Evolutionary conservation across 768 basidiomycete genomes (phyloP).

Genomic region (Steccherinum ochraceum): DNA sequence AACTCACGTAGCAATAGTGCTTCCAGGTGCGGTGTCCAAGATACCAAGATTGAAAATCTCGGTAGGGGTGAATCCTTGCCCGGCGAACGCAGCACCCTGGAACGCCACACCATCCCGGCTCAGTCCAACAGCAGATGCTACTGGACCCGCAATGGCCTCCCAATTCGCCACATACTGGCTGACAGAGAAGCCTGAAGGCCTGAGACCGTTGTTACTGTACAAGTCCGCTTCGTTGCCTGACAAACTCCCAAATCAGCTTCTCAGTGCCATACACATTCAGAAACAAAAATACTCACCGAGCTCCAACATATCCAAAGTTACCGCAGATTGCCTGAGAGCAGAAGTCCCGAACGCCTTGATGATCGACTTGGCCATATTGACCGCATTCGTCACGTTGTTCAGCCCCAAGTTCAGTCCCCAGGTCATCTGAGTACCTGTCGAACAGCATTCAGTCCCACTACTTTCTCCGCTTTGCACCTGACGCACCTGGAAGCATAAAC

Average conservation of each 20-base stretch:
- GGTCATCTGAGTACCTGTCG: constrained; percentile 49
- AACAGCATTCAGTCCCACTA: too few relatives aligned
- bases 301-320: constrained; percentile 25
- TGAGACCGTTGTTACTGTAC: constrained; percentile 24
- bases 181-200: constrained; percentile 21
- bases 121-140: constrained; percentile 17
- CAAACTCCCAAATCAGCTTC: neutral
- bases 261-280: too few relatives aligned
- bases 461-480: too few relatives aligned
- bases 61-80: constrained; percentile 50
- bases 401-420: constrained; percentile 66
- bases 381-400: constrained; percentile 23
- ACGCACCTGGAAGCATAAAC: constrained; percentile 43
- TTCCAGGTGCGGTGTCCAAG: constrained; percentile 39
- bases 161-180: constrained; percentile 24
- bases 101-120: constrained; percentile 13
- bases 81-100: constrained; percentile 21
- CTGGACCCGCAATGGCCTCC: constrained; percentile 18
- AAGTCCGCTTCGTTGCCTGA: constrained; percentile 29
- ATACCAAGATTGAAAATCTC: constrained; percentile 48
- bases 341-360: constrained; percentile 21
- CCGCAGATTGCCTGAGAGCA: constrained; percentile 18
- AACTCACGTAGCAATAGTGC: constrained; percentile 47
- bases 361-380: constrained; percentile 25
- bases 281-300: constrained; percentile 19